A percentile compares a stretch with the other conserved stretches of the same genome.
phyloP scores from a whole-genome alignment of 345 rosid genomes.

The Hibiscus tridactylites region DNA sequence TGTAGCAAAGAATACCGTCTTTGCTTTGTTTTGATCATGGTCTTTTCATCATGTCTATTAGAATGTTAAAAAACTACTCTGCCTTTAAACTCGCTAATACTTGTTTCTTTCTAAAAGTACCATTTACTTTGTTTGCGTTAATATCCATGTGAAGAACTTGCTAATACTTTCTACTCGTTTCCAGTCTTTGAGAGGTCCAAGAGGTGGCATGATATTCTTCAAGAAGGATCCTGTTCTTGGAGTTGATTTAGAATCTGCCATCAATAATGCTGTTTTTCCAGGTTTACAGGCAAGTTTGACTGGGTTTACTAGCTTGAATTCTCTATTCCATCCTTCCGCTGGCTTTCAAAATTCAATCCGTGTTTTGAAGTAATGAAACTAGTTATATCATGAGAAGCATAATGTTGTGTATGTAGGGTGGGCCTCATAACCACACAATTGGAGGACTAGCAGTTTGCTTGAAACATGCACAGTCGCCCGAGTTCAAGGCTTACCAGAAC shows the following conservation, averaged over 20 bases:
- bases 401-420: conserved; percentile 50
- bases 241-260: conserved; percentile 69
- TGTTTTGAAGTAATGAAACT: neutral
- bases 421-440: conserved; percentile 94
- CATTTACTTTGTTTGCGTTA: neutral
- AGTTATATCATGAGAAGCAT: neutral
- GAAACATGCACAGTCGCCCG: conserved; percentile 69
- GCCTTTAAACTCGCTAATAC: neutral
- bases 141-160: neutral
- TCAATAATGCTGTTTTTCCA: conserved; percentile 94
- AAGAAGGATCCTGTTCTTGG: conserved; percentile 71
- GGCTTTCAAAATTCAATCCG: neutral
- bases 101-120: neutral
- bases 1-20: neutral
- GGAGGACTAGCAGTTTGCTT: conserved; percentile 89
- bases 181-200: conserved; percentile 94
- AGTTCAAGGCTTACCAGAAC: conserved; percentile 70
- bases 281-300: conserved; percentile 67
- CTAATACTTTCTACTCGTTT: conserved; percentile 7
- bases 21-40: conserved; percentile 1
- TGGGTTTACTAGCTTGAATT: neutral
- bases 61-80: neutral
- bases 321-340: neutral
- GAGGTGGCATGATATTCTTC: conserved; percentile 99
- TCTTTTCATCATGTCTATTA: neutral